Evolutionary conservation across 257 asterid genomes (phyloP).

Genomic region (Dorcoceras hygrometricum): DNA sequence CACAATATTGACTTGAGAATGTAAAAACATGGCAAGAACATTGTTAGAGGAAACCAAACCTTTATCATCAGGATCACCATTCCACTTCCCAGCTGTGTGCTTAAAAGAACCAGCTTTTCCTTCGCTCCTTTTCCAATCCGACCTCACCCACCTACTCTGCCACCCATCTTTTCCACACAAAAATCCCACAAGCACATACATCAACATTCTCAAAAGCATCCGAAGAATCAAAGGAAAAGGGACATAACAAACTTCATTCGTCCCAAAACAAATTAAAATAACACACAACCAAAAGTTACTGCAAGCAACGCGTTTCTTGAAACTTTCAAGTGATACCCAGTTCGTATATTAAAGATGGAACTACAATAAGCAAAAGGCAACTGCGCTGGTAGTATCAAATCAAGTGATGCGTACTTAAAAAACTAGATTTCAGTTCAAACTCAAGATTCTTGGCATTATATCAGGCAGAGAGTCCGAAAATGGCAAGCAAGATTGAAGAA

Average conservation of each 20-base stretch:
- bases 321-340: neutral
- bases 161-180: conserved; percentile 66
- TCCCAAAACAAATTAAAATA: neutral
- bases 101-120: conserved; percentile 92
- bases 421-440: conserved; percentile 19
- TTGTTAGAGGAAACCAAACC: conserved; percentile 36
- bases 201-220: neutral
- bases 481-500: neutral
- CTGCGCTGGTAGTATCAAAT: neutral
- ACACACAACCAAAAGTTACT: neutral
- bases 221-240: neutral
- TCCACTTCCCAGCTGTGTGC: conserved; percentile 93
- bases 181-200: conserved; percentile 1
- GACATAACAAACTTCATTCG: neutral
- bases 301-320: neutral
- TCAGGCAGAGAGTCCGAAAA: neutral
- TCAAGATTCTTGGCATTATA: neutral
- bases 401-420: neutral
- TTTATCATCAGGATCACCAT: conserved; percentile 91
- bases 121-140: conserved; percentile 89
- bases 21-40: neutral
- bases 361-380: too few species aligned
- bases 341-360: too few species aligned
- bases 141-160: conserved; percentile 85
- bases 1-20: conserved; percentile 1